Evolutionary conservation across 1,139 yeast genomes (phyloP).

Genomic region (Geotrichum aggregatum): DNA sequence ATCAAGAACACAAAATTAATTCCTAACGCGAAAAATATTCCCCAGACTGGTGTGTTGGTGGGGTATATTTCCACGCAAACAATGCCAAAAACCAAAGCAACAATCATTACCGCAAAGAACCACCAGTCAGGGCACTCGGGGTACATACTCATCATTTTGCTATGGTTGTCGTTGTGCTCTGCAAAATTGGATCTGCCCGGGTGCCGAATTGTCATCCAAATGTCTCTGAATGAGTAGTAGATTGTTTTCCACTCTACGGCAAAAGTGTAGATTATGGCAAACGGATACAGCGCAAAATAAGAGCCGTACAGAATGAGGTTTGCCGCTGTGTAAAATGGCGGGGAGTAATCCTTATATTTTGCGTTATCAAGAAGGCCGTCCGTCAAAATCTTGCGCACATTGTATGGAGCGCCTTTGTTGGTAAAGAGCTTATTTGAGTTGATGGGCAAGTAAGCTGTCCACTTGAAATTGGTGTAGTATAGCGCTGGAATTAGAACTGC

Average conservation of each 20-base stretch:
- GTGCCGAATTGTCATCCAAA: slow-evolving; percentile 33
- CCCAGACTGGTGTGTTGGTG: slow-evolving; percentile 49
- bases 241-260: slow-evolving; percentile 26
- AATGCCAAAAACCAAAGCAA: slow-evolving; percentile 49
- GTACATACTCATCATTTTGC: slow-evolving; percentile 47
- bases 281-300: slow-evolving; percentile 34
- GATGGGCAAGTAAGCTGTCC: slow-evolving; percentile 54
- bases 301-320: slow-evolving; percentile 41
- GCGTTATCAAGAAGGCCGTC: slow-evolving; percentile 36
- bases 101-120: slow-evolving; percentile 46
- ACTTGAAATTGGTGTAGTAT: slow-evolving; percentile 49
- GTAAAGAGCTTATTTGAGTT: slow-evolving; percentile 48
- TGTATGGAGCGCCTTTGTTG: slow-evolving; percentile 46
- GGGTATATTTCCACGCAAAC: slow-evolving; percentile 46
- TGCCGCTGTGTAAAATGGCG: slow-evolving; percentile 46
- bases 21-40: slow-evolving; percentile 53
- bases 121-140: slow-evolving; percentile 63
- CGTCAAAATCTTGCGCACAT: slow-evolving; percentile 44
- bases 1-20: slow-evolving; percentile 53
- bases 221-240: slow-evolving; percentile 18
- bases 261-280: slow-evolving; percentile 26
- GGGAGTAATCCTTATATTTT: slow-evolving; percentile 39
- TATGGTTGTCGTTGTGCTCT: slow-evolving; percentile 19
- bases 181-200: slow-evolving; percentile 37
- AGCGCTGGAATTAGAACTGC: slow-evolving; percentile 43